phyloP scores from a whole-genome alignment of 345 rosid genomes.

The Hibiscus mutabilis region DNA sequence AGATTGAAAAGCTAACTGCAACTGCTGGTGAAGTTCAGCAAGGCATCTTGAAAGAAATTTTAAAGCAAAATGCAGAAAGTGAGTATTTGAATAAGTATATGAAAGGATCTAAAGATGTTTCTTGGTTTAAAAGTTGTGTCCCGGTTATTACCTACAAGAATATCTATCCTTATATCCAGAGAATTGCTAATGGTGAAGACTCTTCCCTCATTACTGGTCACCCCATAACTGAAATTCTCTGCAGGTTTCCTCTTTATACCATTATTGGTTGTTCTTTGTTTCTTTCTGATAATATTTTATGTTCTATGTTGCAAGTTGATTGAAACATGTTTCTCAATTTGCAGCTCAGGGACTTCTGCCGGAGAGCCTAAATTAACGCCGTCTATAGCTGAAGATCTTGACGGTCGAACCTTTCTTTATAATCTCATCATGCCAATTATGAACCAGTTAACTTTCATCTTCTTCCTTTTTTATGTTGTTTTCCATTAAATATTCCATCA shows the following conservation, averaged over 20 bases:
- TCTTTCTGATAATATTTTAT: neutral
- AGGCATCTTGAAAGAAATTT: constrained; percentile 39
- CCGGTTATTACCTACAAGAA: constrained; percentile 50
- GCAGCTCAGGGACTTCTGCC: constrained; percentile 67
- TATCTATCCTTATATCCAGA: constrained; percentile 50
- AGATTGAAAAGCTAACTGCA: constrained; percentile 46
- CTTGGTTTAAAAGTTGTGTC: constrained; percentile 34
- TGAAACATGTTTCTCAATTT: constrained; percentile 13
- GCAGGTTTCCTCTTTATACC: constrained; percentile 43
- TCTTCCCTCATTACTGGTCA: constrained; percentile 45
- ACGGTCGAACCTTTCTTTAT: constrained; percentile 58
- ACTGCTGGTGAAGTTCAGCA: constrained; percentile 43
- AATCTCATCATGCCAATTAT: constrained; percentile 66
- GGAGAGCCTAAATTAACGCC: constrained; percentile 66
- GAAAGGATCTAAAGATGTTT: constrained; percentile 32
- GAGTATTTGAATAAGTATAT: constrained; percentile 48
- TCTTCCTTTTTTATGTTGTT: neutral
- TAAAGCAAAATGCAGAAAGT: constrained; percentile 35
- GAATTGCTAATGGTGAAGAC: constrained; percentile 57
- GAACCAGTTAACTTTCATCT: constrained; percentile 35
- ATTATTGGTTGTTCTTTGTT: neutral
- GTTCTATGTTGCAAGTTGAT: neutral
- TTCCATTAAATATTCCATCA: neutral
- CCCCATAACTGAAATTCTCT: constrained; percentile 51
- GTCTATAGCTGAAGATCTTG: constrained; percentile 55